These are phyloP conservation scores for Trichophyton mentagrophytes DNA, from an alignment of 2,329 filamentous ascomycete species.

Conservation along the genomic window DNA sequence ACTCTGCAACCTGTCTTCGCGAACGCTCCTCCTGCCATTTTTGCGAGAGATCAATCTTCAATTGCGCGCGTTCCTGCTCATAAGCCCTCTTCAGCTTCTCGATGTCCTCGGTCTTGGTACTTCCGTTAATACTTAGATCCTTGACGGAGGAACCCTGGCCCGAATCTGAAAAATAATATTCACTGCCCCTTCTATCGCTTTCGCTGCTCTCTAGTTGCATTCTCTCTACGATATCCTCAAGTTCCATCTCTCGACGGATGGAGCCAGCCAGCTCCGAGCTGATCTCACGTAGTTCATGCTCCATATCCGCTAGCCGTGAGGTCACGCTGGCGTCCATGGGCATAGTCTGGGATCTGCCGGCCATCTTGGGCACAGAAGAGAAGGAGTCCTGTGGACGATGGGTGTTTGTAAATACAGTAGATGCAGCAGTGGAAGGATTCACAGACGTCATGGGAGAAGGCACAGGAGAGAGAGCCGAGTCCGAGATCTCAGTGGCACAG, in stretches of 20 bases:
- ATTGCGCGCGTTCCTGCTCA: conserved; percentile 80
- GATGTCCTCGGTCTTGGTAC: conserved; percentile 53
- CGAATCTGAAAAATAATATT: conserved; percentile 87
- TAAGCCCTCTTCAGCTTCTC: conserved; percentile 69
- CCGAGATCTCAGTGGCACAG: conserved; percentile 51
- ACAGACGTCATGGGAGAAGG: conserved; percentile 45
- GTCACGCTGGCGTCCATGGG: conserved; percentile 33
- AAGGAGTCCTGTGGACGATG: conserved; percentile 23
- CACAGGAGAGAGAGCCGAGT: conserved; percentile 45
- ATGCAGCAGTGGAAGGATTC: conserved; percentile 20
- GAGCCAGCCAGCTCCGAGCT: conserved; percentile 84
- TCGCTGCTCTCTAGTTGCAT: conserved; percentile 60
- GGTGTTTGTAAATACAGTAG: conserved; percentile 6
- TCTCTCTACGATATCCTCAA: conserved; percentile 85
- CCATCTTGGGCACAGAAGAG: conserved; percentile 27
- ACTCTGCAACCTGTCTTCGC: conserved; percentile 62
- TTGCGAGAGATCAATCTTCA: conserved; percentile 71
- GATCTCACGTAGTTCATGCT: conserved; percentile 87
- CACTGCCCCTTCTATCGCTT: conserved; percentile 69
- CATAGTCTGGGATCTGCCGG: conserved; percentile 33
- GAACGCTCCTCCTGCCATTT: conserved; percentile 79
- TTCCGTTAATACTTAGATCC: conserved; percentile 50
- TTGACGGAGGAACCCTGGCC: conserved; percentile 78
- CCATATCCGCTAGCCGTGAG: conserved; percentile 68
- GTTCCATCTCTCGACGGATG: conserved; percentile 87